phyloP scores from a whole-genome alignment of 2,329 filamentous ascomycete species.

The Aspergillus sojae region DNA sequence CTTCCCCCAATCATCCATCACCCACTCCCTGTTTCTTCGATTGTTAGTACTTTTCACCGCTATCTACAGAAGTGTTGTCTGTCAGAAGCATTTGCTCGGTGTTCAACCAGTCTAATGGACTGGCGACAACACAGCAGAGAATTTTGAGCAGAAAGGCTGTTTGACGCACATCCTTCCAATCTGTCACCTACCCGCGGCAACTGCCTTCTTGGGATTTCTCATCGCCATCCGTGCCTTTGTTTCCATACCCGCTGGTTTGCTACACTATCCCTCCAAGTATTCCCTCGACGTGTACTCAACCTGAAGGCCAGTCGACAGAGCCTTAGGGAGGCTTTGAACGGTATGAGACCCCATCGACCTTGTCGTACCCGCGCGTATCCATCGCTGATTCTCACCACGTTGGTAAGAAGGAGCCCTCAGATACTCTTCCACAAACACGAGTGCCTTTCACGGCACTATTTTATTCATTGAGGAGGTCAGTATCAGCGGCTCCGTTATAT shows the following conservation, averaged over 20 bases:
- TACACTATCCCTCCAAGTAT: not conserved
- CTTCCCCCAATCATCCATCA: too few relatives aligned
- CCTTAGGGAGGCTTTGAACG: slow-evolving; percentile 7
- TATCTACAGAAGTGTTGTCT: not conserved
- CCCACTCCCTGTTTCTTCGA: not conserved
- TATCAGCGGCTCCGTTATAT: slow-evolving; percentile 1
- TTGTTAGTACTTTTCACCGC: not conserved
- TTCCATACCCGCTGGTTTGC: slow-evolving; percentile 4
- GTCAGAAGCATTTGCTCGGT: not conserved
- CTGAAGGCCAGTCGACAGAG: not conserved
- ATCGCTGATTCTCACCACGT: not conserved
- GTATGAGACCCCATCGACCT: not conserved
- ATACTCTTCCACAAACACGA: slow-evolving; percentile 3
- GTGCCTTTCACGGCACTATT: not conserved
- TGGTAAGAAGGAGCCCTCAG: not conserved
- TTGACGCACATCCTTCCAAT: not conserved
- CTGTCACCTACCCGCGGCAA: not conserved
- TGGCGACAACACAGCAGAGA: not conserved
- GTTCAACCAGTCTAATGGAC: not conserved
- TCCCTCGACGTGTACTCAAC: not conserved
- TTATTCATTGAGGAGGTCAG: not conserved
- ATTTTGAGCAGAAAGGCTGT: not conserved
- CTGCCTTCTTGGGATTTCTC: not conserved
- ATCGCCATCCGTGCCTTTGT: not conserved
- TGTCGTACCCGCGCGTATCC: not conserved